Base-by-base conservation (phyloP, 768 basidiomycete species). In the Phlegmacium glaucopus region DNA sequence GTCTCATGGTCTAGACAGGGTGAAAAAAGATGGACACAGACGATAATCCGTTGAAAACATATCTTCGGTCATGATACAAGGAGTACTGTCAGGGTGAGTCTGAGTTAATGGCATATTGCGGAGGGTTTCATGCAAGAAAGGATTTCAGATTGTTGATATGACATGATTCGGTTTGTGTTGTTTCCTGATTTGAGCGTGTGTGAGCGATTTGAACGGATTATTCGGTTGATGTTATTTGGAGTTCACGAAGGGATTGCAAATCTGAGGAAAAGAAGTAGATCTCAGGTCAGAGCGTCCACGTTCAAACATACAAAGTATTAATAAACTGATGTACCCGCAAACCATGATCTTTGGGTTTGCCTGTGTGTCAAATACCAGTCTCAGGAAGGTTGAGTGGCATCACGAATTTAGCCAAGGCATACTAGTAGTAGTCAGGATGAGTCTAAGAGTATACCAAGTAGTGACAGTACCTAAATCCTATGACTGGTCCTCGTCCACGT, bases 401-500 rank as follows among this genome's bases (percentile, higher is more conserved):
- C 16, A 26, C n/a, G n/a, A n/a, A 34, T 49, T 52, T 38, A 54
- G 42, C 17, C 17, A 11, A 38, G 15, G 13, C 18, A 35, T n/a
- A n/a, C n/a, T n/a, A n/a, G n/a, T 43, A 29, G 25, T 40, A 27
- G 35, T 17, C 9, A 26, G 15, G 37, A 36, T 35, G 41, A 9
- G 35, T 12, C 35, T 36, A 45, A 47, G 39, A 39, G 47, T 28
- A 6, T 63, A 90, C n/a, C n/a, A n/a, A n/a, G n/a, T n/a, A n/a
- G n/a, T n/a, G n/a, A n/a, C n/a, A n/a, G n/a, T n/a, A n/a, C 90
- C 90, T 82, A 65, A 93, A 90, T n/a, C 90, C 90, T 48, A 90
- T 74, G 39, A 93, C 90, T 59, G 89, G 85, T 36, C 90, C 90
- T n/a, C n/a, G n/a, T n/a, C n/a, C n/a, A n/a, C n/a, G n/a, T n/a